Percentiles rank a stretch among this genome's conserved stretches.
These are phyloP conservation scores for Sinapis alba DNA, from an alignment of 441 rosid species.

Conservation along the genomic window DNA sequence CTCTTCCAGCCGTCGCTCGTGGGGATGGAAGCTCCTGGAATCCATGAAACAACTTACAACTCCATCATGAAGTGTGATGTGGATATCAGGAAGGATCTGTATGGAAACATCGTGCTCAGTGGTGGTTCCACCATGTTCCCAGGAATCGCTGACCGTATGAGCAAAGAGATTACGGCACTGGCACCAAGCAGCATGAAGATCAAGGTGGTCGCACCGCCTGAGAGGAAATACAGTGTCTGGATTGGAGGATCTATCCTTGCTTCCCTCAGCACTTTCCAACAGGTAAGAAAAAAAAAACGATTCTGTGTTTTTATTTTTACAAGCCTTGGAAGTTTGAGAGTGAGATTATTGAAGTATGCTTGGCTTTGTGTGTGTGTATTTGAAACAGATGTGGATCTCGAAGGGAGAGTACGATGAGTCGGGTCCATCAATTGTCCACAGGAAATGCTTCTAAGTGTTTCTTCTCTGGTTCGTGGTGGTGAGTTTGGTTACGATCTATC, in stretches of 20 bases:
- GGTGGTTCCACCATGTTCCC: slow-evolving; percentile 71
- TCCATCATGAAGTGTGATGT: slow-evolving; percentile 64
- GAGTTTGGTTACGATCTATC: slow-evolving; percentile 34
- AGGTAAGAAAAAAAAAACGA: slow-evolving; percentile 38
- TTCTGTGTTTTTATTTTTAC: neutral
- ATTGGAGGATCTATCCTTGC: slow-evolving; percentile 78
- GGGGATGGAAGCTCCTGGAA: slow-evolving; percentile 68
- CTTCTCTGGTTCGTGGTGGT: slow-evolving; percentile 23
- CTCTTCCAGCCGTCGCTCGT: slow-evolving; percentile 65
- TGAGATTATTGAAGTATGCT: neutral
- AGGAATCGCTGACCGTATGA: slow-evolving; percentile 62
- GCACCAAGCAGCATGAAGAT: slow-evolving; percentile 66
- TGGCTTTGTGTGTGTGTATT: neutral
- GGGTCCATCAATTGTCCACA: slow-evolving; percentile 90
- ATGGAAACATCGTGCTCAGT: slow-evolving; percentile 62
- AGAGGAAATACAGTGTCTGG: slow-evolving; percentile 83
- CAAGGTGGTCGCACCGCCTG: slow-evolving; percentile 77
- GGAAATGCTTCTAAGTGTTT: slow-evolving; percentile 83
- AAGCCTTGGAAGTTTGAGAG: neutral
- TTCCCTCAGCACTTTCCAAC: slow-evolving; percentile 75
- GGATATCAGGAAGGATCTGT: slow-evolving; percentile 61
- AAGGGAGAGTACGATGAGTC: slow-evolving; percentile 96
- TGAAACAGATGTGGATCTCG: slow-evolving; percentile 91
- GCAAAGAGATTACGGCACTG: slow-evolving; percentile 57
- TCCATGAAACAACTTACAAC: slow-evolving; percentile 65